A percentile compares a stretch with the other conserved stretches of the same genome.
These are phyloP conservation scores for Ramichloridium luteum DNA, from an alignment of 2,329 filamentous ascomycete species.

Conservation along the genomic window DNA sequence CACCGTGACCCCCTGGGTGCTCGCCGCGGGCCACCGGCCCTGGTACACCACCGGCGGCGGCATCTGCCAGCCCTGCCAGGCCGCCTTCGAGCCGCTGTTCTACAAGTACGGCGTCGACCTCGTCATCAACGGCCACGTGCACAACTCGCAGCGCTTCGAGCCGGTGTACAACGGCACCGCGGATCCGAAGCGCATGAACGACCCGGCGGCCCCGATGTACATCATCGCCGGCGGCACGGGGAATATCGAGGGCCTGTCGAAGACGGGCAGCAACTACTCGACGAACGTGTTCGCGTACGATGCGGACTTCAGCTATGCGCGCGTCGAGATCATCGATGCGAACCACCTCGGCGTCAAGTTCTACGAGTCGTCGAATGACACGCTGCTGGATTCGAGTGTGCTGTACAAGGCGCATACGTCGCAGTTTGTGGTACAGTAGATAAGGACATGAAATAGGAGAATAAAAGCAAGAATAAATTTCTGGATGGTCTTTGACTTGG, in stretches of 20 bases:
- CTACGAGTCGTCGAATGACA: constrained; percentile 34
- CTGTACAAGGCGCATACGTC: constrained; percentile 14
- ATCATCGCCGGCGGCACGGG: constrained; percentile 45
- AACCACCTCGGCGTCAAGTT: constrained; percentile 41
- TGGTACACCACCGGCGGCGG: constrained; percentile 26
- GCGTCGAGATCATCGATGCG: constrained; percentile 35
- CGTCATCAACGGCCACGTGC: constrained; percentile 45
- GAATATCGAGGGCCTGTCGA: constrained; percentile 42
- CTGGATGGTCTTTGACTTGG: too few relatives aligned
- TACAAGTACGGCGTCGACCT: constrained; percentile 47
- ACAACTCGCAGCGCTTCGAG: constrained; percentile 45
- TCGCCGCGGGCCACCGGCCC: constrained; percentile 35
- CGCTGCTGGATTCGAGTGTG: constrained; percentile 13
- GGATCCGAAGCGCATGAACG: constrained; percentile 33
- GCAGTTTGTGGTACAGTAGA: constrained; percentile 12
- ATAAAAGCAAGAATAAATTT: too few relatives aligned
- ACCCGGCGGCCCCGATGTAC: constrained; percentile 46
- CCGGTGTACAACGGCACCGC: constrained; percentile 21
- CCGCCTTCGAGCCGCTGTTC: constrained; percentile 42
- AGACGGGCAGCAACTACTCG: constrained; percentile 31
- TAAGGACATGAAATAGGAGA: too few relatives aligned
- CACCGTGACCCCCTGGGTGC: constrained; percentile 41
- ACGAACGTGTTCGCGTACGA: constrained; percentile 40
- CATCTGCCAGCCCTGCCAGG: constrained; percentile 36
- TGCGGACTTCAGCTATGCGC: constrained; percentile 42